A percentile compares a stretch with the other conserved stretches of the same genome.
phyloP scores from a whole-genome alignment of 441 rosid species.

The Rhodomyrtus psidioides region DNA sequence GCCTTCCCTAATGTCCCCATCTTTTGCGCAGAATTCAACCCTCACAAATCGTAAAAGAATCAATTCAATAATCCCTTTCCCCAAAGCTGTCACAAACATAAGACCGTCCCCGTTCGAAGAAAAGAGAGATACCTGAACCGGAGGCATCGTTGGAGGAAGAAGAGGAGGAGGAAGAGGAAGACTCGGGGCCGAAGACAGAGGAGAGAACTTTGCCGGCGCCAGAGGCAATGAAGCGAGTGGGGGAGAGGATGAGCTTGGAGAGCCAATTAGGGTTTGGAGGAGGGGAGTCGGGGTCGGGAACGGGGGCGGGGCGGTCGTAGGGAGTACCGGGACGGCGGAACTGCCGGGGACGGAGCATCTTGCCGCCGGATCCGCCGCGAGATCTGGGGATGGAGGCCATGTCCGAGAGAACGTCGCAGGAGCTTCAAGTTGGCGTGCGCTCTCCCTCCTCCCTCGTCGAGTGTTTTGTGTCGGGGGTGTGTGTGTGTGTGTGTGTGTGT shows the following conservation, averaged over 20 bases:
- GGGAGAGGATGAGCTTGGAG: conserved; percentile 59
- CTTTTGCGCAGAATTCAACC: not conserved
- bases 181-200: conserved; percentile 52
- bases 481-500: too few species aligned
- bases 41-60: not conserved
- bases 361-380: conserved; percentile 47
- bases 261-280: conserved; percentile 83
- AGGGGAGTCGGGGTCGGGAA: conserved; percentile 3
- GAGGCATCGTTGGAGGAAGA: conserved; percentile 29
- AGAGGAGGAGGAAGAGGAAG: conserved; percentile 36
- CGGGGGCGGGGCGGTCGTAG: conserved; percentile 40
- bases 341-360: conserved; percentile 44
- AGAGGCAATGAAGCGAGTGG: conserved; percentile 66
- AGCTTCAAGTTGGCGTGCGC: not conserved
- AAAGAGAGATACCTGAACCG: conserved; percentile 29
- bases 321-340: conserved; percentile 32
- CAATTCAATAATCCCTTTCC: not conserved
- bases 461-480: not conserved
- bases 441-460: not conserved
- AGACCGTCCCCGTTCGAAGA: not conserved
- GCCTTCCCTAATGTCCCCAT: not conserved
- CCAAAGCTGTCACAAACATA: not conserved
- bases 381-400: conserved; percentile 25
- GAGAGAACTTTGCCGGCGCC: conserved; percentile 68
- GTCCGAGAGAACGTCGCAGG: not conserved